Conservation (phyloP, 352 stramenopile genomes). For the Phytophthora podocarpi region DNA sequence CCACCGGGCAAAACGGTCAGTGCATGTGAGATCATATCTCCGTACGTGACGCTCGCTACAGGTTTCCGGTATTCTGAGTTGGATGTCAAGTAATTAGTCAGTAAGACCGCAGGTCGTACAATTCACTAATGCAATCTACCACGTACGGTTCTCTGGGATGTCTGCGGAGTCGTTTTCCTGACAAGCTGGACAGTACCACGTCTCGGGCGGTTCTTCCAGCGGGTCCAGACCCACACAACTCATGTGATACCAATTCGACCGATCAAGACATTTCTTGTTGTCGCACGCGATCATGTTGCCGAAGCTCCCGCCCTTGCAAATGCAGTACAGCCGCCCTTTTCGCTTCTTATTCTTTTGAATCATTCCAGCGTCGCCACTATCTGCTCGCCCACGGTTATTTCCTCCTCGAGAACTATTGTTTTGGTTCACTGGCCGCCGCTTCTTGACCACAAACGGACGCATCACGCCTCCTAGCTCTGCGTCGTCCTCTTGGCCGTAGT, state of each 20-base stretch:
- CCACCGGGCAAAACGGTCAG: constrained; percentile 59
- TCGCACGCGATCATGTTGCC: constrained; percentile 88
- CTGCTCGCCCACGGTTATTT: constrained; percentile 10
- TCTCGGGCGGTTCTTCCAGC: constrained; percentile 56
- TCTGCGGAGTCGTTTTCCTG: constrained; percentile 55
- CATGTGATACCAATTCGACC: constrained; percentile 89
- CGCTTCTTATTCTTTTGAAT: constrained; percentile 61
- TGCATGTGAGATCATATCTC: constrained; percentile 91
- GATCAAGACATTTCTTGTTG: constrained; percentile 78
- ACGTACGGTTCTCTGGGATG: constrained; percentile 77
- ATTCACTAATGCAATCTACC: neutral
- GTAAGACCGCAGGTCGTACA: neutral
- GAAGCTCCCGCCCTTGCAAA: constrained; percentile 76
- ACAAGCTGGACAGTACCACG: constrained; percentile 78
- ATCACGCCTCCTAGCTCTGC: neutral
- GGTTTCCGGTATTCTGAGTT: constrained; percentile 78
- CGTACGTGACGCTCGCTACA: constrained; percentile 82
- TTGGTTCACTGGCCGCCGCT: constrained; percentile 6
- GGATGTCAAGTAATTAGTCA: neutral
- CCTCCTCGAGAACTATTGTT: constrained; percentile 19
- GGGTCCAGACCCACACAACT: constrained; percentile 65
- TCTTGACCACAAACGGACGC: constrained; percentile 23
- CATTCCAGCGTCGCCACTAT: constrained; percentile 8
- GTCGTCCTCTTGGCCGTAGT: constrained; percentile 11
- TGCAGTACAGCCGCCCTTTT: constrained; percentile 74